Base-by-base conservation (phyloP, 2,329 filamentous ascomycete genomes). In the Microascus cirrosus region DNA sequence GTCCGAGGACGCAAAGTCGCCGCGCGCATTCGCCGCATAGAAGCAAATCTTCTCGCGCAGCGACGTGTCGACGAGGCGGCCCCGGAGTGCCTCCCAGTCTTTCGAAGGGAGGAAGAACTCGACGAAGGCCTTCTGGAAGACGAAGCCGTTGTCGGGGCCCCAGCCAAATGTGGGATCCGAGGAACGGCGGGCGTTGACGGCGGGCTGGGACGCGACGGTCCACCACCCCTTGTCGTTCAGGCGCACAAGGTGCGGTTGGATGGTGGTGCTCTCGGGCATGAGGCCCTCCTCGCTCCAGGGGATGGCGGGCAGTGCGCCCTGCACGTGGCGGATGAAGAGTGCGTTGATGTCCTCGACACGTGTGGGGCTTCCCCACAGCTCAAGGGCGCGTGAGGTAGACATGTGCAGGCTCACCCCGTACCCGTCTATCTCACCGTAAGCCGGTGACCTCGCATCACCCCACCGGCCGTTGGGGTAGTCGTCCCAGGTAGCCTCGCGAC, bases 121-220 rank as follows among this genome's bases (percentile, higher is more conserved):
- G 56, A 99, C 91, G 71, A 99, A 99, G 0, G 93, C 88, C 73
- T 97, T 99, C 68, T 99, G 94, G 76, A 96, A 99, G 54, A 97
- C 91, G 69, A 95, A 97, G 20, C 94, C 94, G 65, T 92, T 86
- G 55, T 81, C 82, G 0, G 94, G 94, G 1, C 94, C 94, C 94
- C 94, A 99, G 62, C 94, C 94, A 65, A 95, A 96, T 22, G 89
- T 82, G 3, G 80, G 73, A 69, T 99, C 84, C 54, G 80, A 83
- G 32, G 89, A 95, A 39, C 81, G 81, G 22, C 92, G 74, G 50
- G 92, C 91, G 68, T 96, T 95, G 59, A 96, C 90, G 18, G 93
- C 90, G 3, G 94, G 94, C 69, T 99, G 94, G 3, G 90, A 95
- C 3, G 94, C 94, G 3, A 99, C 86, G 2, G 92, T 96, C 92